Evolutionary conservation across 495 filamentous ascomycete species (phyloP), one percentile per base, ranked within the genome.

Genomic region (Apodospora peruviana): DNA sequence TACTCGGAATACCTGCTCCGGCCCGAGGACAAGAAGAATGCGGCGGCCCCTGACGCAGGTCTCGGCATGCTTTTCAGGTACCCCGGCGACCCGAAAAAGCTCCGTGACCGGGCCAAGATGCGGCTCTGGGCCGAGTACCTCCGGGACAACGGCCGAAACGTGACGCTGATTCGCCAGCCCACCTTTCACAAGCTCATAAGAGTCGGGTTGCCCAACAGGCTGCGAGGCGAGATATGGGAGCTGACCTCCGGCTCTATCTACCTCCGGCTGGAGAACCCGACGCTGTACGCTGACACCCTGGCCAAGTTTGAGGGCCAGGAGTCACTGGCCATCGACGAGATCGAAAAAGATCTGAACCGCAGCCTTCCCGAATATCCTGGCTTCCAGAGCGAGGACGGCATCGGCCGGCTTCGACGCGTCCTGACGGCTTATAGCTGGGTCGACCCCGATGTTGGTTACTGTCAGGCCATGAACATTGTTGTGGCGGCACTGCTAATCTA

Each of bases 391-490:
- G 89, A 95, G 57, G 90, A 96, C 58, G 93, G 93, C 8, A 98
- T 98, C 56, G 89, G 83, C 18, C 82, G 93, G 11, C 74, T 98
- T 45, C 80, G 93, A 37, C 74, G 91, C 41, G 93, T 98, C 21
- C 75, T 98, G 22, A 95, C 90, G 4, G 93, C 93, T 11, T 98
- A 98, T 67, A 95, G 89, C 66, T 98, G 93, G 93, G 87, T 80
- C 19, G 90, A 98, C 59, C 80, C 87, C 40, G 88, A 95, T 51
- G 90, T 98, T 34, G 93, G 93, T 21, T 98, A 98, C 64, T 98
- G 93, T 64, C 93, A 98, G 66, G 93, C 93, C 19, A 98, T 98
- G 93, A 98, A 98, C 62, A 98, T 98, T 52, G 93, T 98, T 16
- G 91, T 95, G 5, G 93, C 93, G 16, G 93, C 93, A 8, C 66